Evolutionary conservation across 345 rosid species (phyloP).

Genomic region (Lenwebbia sp.): DNA sequence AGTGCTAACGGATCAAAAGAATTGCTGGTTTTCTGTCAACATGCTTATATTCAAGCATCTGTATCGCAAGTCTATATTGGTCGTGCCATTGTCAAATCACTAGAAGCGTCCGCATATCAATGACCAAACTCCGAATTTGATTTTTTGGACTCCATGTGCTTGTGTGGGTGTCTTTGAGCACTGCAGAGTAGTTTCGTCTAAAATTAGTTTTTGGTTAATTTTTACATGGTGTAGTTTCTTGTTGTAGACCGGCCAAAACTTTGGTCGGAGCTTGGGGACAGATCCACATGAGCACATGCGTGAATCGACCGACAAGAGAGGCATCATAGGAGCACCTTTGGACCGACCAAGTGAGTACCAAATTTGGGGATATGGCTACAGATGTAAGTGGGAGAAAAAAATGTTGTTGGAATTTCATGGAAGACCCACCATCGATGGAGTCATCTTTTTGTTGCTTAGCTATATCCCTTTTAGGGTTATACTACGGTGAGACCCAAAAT

Average conservation of each 20-base stretch:
- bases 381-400: neutral
- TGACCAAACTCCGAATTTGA: neutral
- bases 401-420: neutral
- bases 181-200: neutral
- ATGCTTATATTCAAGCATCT: neutral
- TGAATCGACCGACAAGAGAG: neutral
- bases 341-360: neutral
- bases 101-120: no score
- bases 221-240: neutral
- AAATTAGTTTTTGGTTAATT: neutral
- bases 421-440: neutral
- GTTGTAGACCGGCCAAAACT: neutral
- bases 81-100: neutral
- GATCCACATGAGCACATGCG: neutral
- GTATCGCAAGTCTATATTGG: neutral
- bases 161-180: neutral
- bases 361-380: neutral
- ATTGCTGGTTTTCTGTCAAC: neutral
- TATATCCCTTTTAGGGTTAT: neutral
- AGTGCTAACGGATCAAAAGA: neutral
- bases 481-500: neutral
- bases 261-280: neutral
- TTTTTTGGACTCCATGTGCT: no score
- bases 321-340: neutral
- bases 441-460: neutral